Conservation (phyloP, 1,284 basidiomycete species). For the Apiotrichum sp. region DNA sequence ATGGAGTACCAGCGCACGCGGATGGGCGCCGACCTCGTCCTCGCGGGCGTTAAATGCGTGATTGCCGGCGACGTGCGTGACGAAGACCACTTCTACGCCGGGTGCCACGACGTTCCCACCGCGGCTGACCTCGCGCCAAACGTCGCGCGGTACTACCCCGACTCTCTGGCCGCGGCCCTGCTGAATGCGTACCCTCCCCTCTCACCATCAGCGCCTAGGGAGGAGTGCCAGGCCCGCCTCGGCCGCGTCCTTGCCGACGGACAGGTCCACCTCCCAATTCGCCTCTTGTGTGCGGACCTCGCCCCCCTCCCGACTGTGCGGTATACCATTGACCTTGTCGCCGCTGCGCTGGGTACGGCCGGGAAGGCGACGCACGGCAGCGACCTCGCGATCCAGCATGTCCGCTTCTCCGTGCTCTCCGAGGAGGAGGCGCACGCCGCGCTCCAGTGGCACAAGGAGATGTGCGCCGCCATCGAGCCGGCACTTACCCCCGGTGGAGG, state of each 20-base stretch:
- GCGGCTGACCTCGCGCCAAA: slow-evolving; percentile 55
- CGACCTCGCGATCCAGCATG: slow-evolving; percentile 54
- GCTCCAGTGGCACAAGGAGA: slow-evolving; percentile 52
- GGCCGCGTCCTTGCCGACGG: slow-evolving; percentile 57
- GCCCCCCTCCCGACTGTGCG: slow-evolving; percentile 58
- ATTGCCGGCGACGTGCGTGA: slow-evolving; percentile 63
- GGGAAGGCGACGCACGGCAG: slow-evolving; percentile 64
- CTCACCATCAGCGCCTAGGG: slow-evolving; percentile 37
- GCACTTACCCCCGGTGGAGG: slow-evolving; percentile 34
- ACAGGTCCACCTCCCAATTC: slow-evolving; percentile 64
- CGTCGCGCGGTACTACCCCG: slow-evolving; percentile 58
- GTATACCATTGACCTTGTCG: slow-evolving; percentile 57
- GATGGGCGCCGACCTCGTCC: slow-evolving; percentile 54
- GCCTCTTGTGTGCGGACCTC: slow-evolving; percentile 60
- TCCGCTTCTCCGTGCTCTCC: slow-evolving; percentile 47
- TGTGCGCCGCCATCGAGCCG: slow-evolving; percentile 48
- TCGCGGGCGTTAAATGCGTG: slow-evolving; percentile 58
- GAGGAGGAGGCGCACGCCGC: slow-evolving; percentile 51
- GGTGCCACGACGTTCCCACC: slow-evolving; percentile 55
- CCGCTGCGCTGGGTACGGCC: slow-evolving; percentile 42
- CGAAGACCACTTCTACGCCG: slow-evolving; percentile 60
- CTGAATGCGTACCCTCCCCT: slow-evolving; percentile 49
- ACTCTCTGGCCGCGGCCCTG: slow-evolving; percentile 50
- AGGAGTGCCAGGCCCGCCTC: slow-evolving; percentile 51
- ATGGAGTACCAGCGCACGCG: slow-evolving; percentile 66